Evolutionary conservation across 805 yeast genomes (phyloP), one percentile per base, ranked within the genome.

Genomic region (Priceomyces castillae): DNA sequence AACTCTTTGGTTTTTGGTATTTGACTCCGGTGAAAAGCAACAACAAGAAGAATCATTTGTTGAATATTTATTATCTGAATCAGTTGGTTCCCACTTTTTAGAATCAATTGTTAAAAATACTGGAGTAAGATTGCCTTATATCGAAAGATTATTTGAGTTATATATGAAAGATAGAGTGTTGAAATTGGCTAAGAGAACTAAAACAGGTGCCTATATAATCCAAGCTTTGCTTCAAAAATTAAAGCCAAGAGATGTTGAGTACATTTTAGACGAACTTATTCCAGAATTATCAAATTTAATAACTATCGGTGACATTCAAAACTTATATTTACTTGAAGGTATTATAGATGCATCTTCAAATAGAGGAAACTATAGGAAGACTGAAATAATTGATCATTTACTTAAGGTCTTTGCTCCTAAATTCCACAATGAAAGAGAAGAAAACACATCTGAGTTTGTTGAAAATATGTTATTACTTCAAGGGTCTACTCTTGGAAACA

Each of bases 71-170:
- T 66, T 92, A 30, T 80, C 94, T 7, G 96, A 90, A 57, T 73
- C 95, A 1, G 88, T 90, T n/a, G 99, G 98, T 0, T 85, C 95
- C 1, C 97, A 90, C 64, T 92, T 94, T 69, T 71, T 92, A 20
- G 89, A 94, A 62, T 76, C 82, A 15, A 76, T 82, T 9, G 71
- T 90, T 40, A 78, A 76, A 38, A 77, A 76, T 46, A 82, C 84
- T 48, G 76, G 75, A 10, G 75, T 64, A 7, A 81, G 94, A 50
- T 65, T 77, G 48, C 84, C 80, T 50, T 82, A 80, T 57, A 77
- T 86, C 16, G 86, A 83, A 53, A 76, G 96, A 53, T 62, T 92
- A 37, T 88, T 80, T 67, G 67, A 65, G 33, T 61, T 77, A 4
- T 87, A 90, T 66, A 86, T 90, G 82, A 76, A 76, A 47, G 86